phyloP scores from a whole-genome alignment of 2,329 filamentous ascomycete genomes.

The Annulohypoxylon truncatum region DNA sequence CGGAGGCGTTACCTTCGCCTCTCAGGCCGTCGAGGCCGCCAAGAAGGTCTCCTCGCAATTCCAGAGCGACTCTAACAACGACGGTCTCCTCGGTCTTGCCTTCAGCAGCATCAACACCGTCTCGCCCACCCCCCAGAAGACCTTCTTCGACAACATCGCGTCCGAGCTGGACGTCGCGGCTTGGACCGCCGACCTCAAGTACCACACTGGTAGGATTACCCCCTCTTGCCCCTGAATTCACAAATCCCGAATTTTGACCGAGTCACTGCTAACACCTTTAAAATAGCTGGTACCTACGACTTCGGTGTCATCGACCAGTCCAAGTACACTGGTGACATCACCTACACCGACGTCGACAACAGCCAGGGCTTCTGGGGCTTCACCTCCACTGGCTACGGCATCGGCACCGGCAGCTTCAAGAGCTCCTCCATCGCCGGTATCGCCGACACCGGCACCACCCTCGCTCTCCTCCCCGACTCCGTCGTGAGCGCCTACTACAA shows the following conservation, averaged over 20 bases:
- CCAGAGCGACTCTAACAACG: constrained; percentile 47
- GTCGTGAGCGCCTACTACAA: constrained; percentile 65
- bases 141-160: constrained; percentile 51
- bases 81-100: constrained; percentile 52
- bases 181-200: constrained; percentile 52
- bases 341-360: constrained; percentile 49
- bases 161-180: constrained; percentile 44
- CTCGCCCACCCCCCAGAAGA: constrained; percentile 45
- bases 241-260: background rate
- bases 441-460: constrained; percentile 70
- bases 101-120: constrained; percentile 53
- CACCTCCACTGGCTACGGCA: constrained; percentile 43
- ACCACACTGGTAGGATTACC: constrained; percentile 43
- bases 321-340: constrained; percentile 50
- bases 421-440: constrained; percentile 56
- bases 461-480: constrained; percentile 62
- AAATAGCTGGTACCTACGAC: constrained; percentile 50
- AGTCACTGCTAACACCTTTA: constrained; percentile 25
- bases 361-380: constrained; percentile 53
- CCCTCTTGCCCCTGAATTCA: background rate
- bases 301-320: constrained; percentile 52
- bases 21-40: constrained; percentile 51
- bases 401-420: constrained; percentile 45
- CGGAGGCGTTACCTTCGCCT: constrained; percentile 46
- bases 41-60: constrained; percentile 47